A percentile compares a stretch with the other conserved stretches of the same genome.
These are phyloP conservation scores for Rosa hybrid DNA, from an alignment of 331 rosid species.

Conservation along the genomic window DNA sequence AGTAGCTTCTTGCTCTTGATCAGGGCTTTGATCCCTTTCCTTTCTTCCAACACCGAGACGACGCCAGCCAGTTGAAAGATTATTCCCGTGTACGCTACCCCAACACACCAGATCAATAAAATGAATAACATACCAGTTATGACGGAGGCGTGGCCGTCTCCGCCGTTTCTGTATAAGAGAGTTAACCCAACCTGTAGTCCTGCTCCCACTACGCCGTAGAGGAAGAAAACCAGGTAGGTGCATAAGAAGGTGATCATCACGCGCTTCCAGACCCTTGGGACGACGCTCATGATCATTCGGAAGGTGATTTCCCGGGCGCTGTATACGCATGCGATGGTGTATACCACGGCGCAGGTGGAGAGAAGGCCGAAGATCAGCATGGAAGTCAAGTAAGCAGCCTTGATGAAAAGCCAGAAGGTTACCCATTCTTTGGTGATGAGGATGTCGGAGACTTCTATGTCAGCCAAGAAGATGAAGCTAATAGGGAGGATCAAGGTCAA, in stretches of 20 bases:
- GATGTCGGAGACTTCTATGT: conserved; percentile 52
- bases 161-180: too few relatives aligned
- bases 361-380: conserved; percentile 64
- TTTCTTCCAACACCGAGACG: conserved; percentile 67
- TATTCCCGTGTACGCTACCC: conserved; percentile 49
- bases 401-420: conserved; percentile 39
- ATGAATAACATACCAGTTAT: not conserved
- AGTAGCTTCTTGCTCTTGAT: conserved; percentile 54
- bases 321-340: conserved; percentile 74
- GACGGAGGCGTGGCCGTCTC: too few relatives aligned
- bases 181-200: not conserved
- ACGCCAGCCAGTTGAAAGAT: conserved; percentile 67
- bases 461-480: conserved; percentile 62
- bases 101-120: conserved; percentile 24
- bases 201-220: conserved; percentile 33
- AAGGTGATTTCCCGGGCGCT: conserved; percentile 50
- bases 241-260: conserved; percentile 69
- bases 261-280: conserved; percentile 83
- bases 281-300: conserved; percentile 58
- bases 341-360: conserved; percentile 83
- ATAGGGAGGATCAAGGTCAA: conserved; percentile 68
- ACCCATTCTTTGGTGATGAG: conserved; percentile 54
- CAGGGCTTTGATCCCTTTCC: conserved; percentile 60
- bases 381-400: conserved; percentile 48
- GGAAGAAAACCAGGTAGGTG: conserved; percentile 35